Evolutionary conservation across 441 rosid species (phyloP), one percentile per base, ranked within the genome.

Genomic region (Brassica balearica): DNA sequence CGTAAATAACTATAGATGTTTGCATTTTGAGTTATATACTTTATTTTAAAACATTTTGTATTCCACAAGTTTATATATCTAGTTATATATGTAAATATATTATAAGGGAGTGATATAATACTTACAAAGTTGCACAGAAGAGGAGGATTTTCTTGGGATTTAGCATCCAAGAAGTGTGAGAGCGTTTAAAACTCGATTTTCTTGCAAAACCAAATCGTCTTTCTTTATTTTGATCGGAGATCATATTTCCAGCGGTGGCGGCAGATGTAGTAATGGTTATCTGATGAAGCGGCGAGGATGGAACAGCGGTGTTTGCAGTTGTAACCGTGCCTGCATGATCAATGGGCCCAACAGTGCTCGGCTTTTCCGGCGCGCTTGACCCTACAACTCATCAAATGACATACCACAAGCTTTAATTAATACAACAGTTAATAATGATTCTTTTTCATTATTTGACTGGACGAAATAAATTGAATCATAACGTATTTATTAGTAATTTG

Each of bases 121-220:
- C 97, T 85, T 82, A 95, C 99, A 95, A 75, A 17, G 97, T 89
- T 64, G 99, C 99, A 36, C 93, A 95, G 76, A 95, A 80, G 85
- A 93, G 76, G 69, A 95, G 92, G 65, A 95, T 80, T 84, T 92
- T 91, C 86, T 85, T 93, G 14, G 99, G 98, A 85, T 91, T 95
- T 38, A 91, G 76, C 59, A 75, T 76, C 97, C 96, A 89, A 53
- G 88, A 78, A 10, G 79, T 19, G 5, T 87, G 75, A 62, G 91
- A 75, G 3, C 94, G 86, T 82, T 91, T 90, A 82, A 89, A 86
- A 79, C 93, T 76, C 23, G 81, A 86, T 59, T 88, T 95, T 73
- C 97, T 90, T 71, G 89, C 74, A n/a, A 74, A 2, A 3, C 81
- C 48, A 41, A 78, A 78, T 74, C 89, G 85, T 77, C 87, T 81